Base-by-base conservation (phyloP, 2,329 filamentous ascomycete species). In the Aspergillus vadensis region DNA sequence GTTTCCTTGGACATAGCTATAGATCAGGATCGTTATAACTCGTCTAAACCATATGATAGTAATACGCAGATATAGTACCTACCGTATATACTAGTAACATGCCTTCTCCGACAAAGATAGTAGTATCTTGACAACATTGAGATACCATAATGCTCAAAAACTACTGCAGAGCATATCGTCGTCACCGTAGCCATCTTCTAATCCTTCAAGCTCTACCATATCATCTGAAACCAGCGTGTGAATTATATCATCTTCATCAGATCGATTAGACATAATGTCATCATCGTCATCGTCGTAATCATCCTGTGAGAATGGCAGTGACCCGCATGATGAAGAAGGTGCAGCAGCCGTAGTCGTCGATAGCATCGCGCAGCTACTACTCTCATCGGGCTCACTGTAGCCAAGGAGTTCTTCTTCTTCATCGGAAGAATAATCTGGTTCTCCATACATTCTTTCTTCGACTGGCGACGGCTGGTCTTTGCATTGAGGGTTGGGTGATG, bases 81-180 rank as follows among this genome's bases (percentile, higher is more conserved):
- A 25, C 15, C 10, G 25, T 48, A 48, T 48, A 49, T 15, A 23
- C 25, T n/a, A 21, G 17, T 43, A 43, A 30, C 27, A 30, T 2
- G 27, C 10, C 9, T 0, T 12, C 27, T 30, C 27, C 25, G 7
- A 27, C 25, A 27, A 27, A 8, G 25, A 27, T 3, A 27, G 25
- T 27, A 25, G 6, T 8, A 25, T 8, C 44, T 48, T 7, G 1
- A 14, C 25, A 19, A 30, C 23, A 5, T 12, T 3, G n/a, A 5
- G 36, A 7, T 4, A 30, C 10, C 9, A 44, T 5, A 14, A 30
- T 4, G 12, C 14, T 41, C 58, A 55, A 12, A 41, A 25, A 6
- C 58, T 9, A 19, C 58, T 47, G 25, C 61, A 62, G 10, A 65
- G 19, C 51, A 60, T 64, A 60, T 62, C 39, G 27, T 51, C 41